Base-by-base conservation (phyloP, 208 protist species). In the Trypanosomatidae sp. region DNA sequence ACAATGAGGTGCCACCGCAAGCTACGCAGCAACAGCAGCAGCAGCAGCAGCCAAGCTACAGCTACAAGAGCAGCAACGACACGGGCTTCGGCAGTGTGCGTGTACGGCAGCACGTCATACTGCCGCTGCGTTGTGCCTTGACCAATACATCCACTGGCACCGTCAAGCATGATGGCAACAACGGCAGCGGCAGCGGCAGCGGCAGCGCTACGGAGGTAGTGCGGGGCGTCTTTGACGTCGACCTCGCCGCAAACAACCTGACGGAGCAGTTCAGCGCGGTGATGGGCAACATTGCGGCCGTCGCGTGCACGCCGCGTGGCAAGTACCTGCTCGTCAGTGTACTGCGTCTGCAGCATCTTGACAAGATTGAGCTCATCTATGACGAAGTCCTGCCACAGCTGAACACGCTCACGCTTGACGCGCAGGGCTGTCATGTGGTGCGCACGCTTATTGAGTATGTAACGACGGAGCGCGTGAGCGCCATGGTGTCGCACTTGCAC, bases 391-490 rank as follows among this genome's bases (percentile, higher is more conserved):
- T 67, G 19, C 66, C 76, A 10, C 53, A 72, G 40, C 39, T 85
- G n/a, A 71, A 71, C 59, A 56, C 40, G 22, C 53, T 90, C 6
- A 56, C 64, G 1, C 56, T 87, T 18, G 82, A 87, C 43, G 50
- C 48, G 24, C 54, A 91, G 22, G 82, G 76, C 28, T 84, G 71
- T 49, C 66, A 85, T 33, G 82, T 91, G 11, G 60, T 80, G 49
- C 72, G 77, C 16, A 51, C 63, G 22, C 61, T 91, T n/a, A 44
- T 87, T 20, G 73, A 87, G 54, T 45, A 51, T 40, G 56, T 84
- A n/a, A 25, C 65, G 0, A 70, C 64, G 4, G 32, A 61, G 24
- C 57, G 76, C 41, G 59, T 84, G 51, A 66, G 56, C 22, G 47
- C 50, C 19, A 22, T 86, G 35, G 56, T 82, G 33, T 61, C 60